Conservation (phyloP, 768 basidiomycete genomes). For the Phanerochaete sordida region DNA sequence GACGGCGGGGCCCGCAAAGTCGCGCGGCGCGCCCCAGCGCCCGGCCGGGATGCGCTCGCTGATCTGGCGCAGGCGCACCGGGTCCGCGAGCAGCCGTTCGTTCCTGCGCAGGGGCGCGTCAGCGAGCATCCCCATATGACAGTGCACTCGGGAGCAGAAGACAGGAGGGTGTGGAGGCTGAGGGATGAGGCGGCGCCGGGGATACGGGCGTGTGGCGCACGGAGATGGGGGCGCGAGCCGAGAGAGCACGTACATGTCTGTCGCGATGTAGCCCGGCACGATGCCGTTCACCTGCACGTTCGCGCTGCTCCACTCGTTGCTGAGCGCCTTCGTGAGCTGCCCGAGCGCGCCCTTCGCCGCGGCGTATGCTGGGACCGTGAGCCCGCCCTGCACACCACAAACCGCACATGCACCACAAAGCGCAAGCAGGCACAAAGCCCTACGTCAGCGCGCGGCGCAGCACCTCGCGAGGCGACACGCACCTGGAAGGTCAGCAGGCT, state of each 20-base stretch:
- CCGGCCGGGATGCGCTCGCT: conserved; percentile 68
- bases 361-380: conserved; percentile 86
- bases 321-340: conserved; percentile 83
- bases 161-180: too few relatives aligned
- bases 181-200: too few relatives aligned
- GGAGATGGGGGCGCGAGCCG: background rate
- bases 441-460: too few relatives aligned
- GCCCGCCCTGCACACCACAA: conserved; percentile 40
- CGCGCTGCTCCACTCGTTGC: conserved; percentile 89
- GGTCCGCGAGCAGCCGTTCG: conserved; percentile 58
- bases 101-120: conserved; percentile 48
- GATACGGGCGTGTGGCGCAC: too few relatives aligned
- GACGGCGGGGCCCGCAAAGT: conserved; percentile 66
- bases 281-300: conserved; percentile 89
- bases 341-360: conserved; percentile 88
- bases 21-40: conserved; percentile 62
- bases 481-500: conserved; percentile 43
- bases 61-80: conserved; percentile 59
- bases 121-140: too few relatives aligned
- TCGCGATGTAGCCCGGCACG: conserved; percentile 84
- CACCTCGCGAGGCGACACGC: too few relatives aligned
- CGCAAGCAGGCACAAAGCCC: too few relatives aligned
- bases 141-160: too few relatives aligned
- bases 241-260: conserved; percentile 65
- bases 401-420: too few relatives aligned